phyloP scores from a whole-genome alignment of 441 rosid species.

The Mallotus repandus region DNA sequence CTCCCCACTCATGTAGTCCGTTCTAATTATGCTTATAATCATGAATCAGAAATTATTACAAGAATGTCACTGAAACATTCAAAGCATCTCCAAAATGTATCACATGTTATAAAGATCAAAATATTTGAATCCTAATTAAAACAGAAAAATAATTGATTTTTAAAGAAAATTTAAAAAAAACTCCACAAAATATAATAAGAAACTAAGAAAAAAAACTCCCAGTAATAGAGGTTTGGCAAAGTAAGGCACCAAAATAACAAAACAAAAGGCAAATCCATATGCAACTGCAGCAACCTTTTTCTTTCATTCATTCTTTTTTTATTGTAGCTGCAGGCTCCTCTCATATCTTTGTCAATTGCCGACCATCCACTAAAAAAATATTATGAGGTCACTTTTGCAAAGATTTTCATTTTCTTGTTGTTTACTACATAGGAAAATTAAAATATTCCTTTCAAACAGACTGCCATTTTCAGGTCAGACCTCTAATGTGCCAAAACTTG shows the following conservation, averaged over 20 bases:
- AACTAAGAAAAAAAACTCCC: no score
- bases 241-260: neutral
- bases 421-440: no score
- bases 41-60: neutral
- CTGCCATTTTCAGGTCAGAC: neutral
- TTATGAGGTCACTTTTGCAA: neutral
- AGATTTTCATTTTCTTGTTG: neutral
- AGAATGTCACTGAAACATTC: neutral
- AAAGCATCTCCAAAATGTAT: neutral
- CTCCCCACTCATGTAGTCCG: neutral
- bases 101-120: no score
- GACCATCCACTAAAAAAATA: conserved; percentile 16
- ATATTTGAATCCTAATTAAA: no score
- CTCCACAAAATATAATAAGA: no score
- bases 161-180: no score
- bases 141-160: no score
- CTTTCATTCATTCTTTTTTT: neutral
- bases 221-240: no score
- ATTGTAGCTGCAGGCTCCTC: neutral
- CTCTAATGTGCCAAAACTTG: neutral
- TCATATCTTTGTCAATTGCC: conserved; percentile 22
- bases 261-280: conserved; percentile 9
- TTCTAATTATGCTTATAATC: no score
- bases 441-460: neutral
- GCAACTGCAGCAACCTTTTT: neutral